Conservation (phyloP, 2,329 filamentous ascomycete genomes). For the Fusarium transvaalense region DNA sequence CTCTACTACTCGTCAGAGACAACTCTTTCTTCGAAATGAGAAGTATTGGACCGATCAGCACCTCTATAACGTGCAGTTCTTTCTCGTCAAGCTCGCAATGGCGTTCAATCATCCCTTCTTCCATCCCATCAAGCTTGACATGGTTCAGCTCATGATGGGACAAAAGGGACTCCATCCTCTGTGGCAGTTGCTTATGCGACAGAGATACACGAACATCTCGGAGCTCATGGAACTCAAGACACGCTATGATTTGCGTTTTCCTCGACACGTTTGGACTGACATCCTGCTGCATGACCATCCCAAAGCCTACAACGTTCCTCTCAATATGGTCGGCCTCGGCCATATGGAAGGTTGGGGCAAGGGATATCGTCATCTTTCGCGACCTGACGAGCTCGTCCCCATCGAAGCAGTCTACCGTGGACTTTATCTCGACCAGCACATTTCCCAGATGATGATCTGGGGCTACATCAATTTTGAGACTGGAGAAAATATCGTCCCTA, state of each 20-base stretch:
- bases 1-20: constrained; percentile 67
- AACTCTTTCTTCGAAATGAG: constrained; percentile 64
- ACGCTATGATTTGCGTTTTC: constrained; percentile 66
- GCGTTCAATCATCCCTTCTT: constrained; percentile 73
- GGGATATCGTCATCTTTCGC: constrained; percentile 60
- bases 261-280: constrained; percentile 47
- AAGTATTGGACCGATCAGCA: constrained; percentile 69
- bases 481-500: constrained; percentile 64
- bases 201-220: constrained; percentile 60
- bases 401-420: constrained; percentile 66
- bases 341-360: constrained; percentile 70
- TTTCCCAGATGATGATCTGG: constrained; percentile 71
- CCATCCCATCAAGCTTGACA: constrained; percentile 62
- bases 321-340: constrained; percentile 63
- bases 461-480: constrained; percentile 69
- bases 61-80: constrained; percentile 71
- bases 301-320: constrained; percentile 65
- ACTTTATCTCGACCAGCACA: constrained; percentile 65
- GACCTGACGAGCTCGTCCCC: constrained; percentile 70
- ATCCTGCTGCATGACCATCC: constrained; percentile 36
- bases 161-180: constrained; percentile 68
- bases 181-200: constrained; percentile 70
- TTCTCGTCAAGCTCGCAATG: constrained; percentile 80
- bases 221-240: constrained; percentile 70
- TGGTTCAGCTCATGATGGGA: constrained; percentile 70